These are phyloP conservation scores for Penicillium desertorum DNA, from an alignment of 495 filamentous ascomycete species.

Conservation along the genomic window DNA sequence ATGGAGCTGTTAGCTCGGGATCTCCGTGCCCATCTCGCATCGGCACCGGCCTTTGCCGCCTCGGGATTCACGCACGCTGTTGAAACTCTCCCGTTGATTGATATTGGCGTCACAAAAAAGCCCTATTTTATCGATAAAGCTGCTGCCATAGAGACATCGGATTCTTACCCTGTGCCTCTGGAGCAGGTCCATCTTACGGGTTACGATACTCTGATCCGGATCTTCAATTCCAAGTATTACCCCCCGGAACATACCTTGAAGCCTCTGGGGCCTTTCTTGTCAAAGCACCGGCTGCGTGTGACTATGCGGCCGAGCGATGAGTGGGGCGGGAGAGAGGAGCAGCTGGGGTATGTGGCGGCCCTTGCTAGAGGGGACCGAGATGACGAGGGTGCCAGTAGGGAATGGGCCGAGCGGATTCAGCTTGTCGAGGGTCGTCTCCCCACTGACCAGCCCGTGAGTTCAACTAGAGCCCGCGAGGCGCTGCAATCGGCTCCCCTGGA, in stretches of 20 bases:
- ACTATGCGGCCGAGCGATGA: conserved; percentile 66
- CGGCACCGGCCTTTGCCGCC: conserved; percentile 8
- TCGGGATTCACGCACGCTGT: conserved; percentile 10
- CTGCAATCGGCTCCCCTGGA: conserved; percentile 52
- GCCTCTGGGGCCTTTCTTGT: conserved; percentile 67
- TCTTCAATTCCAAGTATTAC: conserved; percentile 87
- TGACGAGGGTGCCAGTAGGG: conserved; percentile 54
- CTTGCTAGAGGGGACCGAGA: conserved; percentile 54
- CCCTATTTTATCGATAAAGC: conserved; percentile 89
- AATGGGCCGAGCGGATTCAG: conserved; percentile 71
- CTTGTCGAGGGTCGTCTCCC: conserved; percentile 62
- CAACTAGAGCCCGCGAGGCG: conserved; percentile 73
- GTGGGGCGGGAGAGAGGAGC: conserved; percentile 62
- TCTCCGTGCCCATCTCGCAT: conserved; percentile 41
- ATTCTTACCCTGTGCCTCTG: conserved; percentile 44
- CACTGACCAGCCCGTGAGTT: conserved; percentile 64
- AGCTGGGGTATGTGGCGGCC: conserved; percentile 56
- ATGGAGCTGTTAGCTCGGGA: conserved; percentile 80
- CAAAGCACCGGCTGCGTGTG: conserved; percentile 66
- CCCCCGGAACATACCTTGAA: conserved; percentile 51
- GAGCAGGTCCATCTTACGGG: conserved; percentile 81
- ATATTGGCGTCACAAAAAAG: conserved; percentile 77
- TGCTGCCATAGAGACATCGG: conserved; percentile 57
- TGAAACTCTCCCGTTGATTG: conserved; percentile 49
- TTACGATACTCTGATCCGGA: conserved; percentile 83